Conservation (phyloP, 371 early-diverging fungal genomes). For the Blyttiomyces sp. region DNA sequence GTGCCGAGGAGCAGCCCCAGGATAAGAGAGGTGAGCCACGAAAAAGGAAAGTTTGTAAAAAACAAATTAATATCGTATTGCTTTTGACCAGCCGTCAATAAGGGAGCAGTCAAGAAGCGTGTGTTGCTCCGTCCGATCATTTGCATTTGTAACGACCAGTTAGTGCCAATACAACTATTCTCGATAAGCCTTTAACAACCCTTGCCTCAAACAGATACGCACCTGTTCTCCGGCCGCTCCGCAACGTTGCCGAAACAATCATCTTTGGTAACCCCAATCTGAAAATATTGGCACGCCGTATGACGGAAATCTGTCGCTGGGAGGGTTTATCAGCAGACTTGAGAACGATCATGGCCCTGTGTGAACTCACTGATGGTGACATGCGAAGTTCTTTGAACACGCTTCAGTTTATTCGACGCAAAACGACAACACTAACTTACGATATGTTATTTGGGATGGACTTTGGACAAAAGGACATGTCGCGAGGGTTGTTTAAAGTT, state of each 20-base stretch:
- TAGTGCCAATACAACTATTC: slow-evolving; percentile 23
- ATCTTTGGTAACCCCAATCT: slow-evolving; percentile 66
- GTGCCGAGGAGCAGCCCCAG: not conserved
- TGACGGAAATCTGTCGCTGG: slow-evolving; percentile 74
- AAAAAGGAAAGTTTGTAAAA: no score
- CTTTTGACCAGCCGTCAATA: not conserved
- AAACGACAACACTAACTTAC: slow-evolving; percentile 42
- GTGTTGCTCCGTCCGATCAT: slow-evolving; percentile 87
- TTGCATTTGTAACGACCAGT: slow-evolving; percentile 96
- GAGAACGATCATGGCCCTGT: slow-evolving; percentile 68
- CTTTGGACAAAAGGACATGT: slow-evolving; percentile 80
- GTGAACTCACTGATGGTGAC: slow-evolving; percentile 81
- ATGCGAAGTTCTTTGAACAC: slow-evolving; percentile 83
- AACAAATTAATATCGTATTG: no score
- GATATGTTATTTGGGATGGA: slow-evolving; percentile 56
- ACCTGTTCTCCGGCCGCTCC: slow-evolving; percentile 81
- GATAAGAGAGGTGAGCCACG: slow-evolving; percentile 18
- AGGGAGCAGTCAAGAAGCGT: not conserved
- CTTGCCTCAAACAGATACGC: slow-evolving; percentile 55
- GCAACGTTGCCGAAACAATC: slow-evolving; percentile 69
- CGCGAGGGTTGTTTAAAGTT: slow-evolving; percentile 67
- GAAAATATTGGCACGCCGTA: slow-evolving; percentile 67
- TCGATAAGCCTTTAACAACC: no score
- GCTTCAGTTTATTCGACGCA: slow-evolving; percentile 65
- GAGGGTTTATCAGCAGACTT: slow-evolving; percentile 76